phyloP scores from a whole-genome alignment of 495 filamentous ascomycete genomes.

The Annulohypoxylon maeteangense region DNA sequence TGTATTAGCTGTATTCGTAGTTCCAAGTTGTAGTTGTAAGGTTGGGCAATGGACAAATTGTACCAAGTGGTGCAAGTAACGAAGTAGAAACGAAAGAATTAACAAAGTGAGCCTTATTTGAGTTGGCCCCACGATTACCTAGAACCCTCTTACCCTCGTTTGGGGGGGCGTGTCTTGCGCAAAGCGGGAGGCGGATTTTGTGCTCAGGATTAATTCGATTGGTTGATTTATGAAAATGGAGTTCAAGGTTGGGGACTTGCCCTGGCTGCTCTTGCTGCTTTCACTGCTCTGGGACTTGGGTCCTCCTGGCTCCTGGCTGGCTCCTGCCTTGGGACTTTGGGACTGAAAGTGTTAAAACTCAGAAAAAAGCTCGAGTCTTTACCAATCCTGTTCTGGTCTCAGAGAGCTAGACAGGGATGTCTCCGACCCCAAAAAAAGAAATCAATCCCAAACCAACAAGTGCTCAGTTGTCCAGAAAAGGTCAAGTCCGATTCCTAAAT shows the following conservation, averaged over 20 bases:
- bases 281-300: neutral
- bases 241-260: neutral
- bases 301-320: too few relatives aligned
- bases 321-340: too few relatives aligned
- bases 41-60: neutral
- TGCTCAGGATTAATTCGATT: constrained; percentile 28
- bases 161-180: constrained; percentile 38
- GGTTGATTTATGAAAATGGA: constrained; percentile 30
- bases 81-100: constrained; percentile 13
- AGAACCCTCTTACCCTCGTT: constrained; percentile 5
- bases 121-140: constrained; percentile 40
- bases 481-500: constrained; percentile 17
- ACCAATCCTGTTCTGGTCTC: neutral
- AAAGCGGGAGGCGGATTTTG: constrained; percentile 32
- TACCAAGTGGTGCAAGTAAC: constrained; percentile 2
- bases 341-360: constrained; percentile 1
- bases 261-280: neutral
- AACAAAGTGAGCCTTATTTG: constrained; percentile 35
- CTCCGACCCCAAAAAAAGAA: constrained; percentile 42
- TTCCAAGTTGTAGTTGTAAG: neutral
- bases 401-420: constrained; percentile 27
- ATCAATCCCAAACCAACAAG: constrained; percentile 41
- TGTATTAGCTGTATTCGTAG: constrained; percentile 4
- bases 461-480: constrained; percentile 9
- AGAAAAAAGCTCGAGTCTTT: constrained; percentile 6